phyloP scores from a whole-genome alignment of 352 stramenopile genomes.

The Achlya hypogyna region DNA sequence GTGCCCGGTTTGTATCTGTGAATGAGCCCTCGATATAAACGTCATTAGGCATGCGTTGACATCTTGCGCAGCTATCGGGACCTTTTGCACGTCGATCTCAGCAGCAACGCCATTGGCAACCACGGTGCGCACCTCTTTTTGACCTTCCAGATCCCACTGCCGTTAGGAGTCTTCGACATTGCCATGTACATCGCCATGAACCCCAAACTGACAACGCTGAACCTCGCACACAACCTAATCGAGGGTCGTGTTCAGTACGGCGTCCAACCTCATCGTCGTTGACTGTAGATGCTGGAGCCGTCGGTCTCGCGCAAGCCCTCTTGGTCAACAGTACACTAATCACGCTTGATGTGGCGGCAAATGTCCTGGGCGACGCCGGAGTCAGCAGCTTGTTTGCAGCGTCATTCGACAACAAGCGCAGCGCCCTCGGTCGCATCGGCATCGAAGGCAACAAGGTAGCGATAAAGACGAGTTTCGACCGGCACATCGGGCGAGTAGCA shows the following conservation, averaged over 20 bases:
- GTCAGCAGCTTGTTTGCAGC: conserved; percentile 4
- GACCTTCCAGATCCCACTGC: neutral
- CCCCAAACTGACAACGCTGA: conserved; percentile 32
- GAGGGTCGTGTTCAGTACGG: conserved; percentile 44
- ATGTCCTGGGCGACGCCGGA: conserved; percentile 41
- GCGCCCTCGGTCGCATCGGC: neutral
- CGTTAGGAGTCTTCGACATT: conserved; percentile 30
- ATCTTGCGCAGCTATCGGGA: conserved; percentile 16
- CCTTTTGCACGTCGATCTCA: conserved; percentile 45
- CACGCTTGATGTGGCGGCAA: conserved; percentile 12
- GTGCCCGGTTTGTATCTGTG: neutral
- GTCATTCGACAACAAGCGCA: conserved; percentile 15
- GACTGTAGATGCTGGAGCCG: conserved; percentile 41
- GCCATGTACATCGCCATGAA: conserved; percentile 40
- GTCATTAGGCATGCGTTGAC: conserved; percentile 21
- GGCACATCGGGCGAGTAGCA: neutral
- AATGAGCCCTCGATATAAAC: neutral
- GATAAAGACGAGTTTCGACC: neutral
- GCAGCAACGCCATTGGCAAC: conserved; percentile 38
- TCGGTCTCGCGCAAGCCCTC: conserved; percentile 48
- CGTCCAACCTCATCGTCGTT: conserved; percentile 34
- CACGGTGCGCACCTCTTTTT: conserved; percentile 23
- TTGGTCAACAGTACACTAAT: conserved; percentile 19
- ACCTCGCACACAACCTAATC: conserved; percentile 44
- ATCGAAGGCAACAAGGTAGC: conserved; percentile 11